A percentile compares a stretch with the other conserved stretches of the same genome.
Evolutionary conservation across 2,329 filamentous ascomycete genomes (phyloP).

Genomic region (Rhexocercosporidium sp.): DNA sequence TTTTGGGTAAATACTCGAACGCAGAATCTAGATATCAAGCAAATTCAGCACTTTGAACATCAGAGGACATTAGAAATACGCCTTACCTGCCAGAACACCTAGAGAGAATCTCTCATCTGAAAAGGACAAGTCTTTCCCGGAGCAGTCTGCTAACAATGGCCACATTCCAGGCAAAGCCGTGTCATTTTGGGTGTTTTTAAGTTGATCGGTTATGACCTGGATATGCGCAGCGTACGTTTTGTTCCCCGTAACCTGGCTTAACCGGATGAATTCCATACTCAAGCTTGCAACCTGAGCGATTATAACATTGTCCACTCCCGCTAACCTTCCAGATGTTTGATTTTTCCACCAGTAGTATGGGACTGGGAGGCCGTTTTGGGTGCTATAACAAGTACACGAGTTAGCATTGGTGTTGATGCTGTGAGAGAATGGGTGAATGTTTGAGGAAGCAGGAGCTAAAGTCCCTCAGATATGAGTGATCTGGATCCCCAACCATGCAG

Average conservation of each 20-base stretch:
- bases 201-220: constrained; percentile 58
- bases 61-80: not conserved
- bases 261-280: constrained; percentile 64
- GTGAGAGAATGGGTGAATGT: not conserved
- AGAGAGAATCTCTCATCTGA: constrained; percentile 13
- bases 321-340: not conserved
- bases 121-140: constrained; percentile 49
- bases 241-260: constrained; percentile 66
- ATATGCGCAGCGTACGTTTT: constrained; percentile 65
- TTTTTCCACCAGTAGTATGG: constrained; percentile 20
- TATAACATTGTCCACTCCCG: constrained; percentile 4
- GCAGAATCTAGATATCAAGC: constrained; percentile 59
- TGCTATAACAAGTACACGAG: not conserved
- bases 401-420: not conserved
- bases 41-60: constrained; percentile 40
- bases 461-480: not conserved
- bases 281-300: constrained; percentile 42
- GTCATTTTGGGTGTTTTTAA: constrained; percentile 56
- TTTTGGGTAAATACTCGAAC: constrained; percentile 68
- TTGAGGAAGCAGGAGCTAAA: not conserved
- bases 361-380: constrained; percentile 47
- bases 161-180: constrained; percentile 66
- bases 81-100: constrained; percentile 45
- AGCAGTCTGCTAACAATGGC: constrained; percentile 58
- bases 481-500: too few relatives aligned